Conservation (phyloP, 177 flowering plant genomes). For the Vitis hybrid region DNA sequence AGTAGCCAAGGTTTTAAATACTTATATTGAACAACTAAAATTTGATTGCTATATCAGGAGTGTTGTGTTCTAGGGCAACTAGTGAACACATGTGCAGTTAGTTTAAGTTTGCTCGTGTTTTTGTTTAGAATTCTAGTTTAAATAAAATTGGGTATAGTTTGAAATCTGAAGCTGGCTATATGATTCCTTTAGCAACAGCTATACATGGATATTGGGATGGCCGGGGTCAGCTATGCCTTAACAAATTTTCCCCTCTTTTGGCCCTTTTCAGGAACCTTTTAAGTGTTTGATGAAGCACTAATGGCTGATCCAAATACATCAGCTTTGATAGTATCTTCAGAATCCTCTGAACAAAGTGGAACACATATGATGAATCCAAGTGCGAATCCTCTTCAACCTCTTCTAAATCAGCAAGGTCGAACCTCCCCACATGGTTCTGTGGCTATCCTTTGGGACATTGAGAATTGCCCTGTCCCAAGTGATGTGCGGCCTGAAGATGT, state of each 20-base stretch:
- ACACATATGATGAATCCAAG: slow-evolving; percentile 26
- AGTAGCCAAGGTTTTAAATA: background rate
- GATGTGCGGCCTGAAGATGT: slow-evolving; percentile 98
- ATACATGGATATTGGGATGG: no score
- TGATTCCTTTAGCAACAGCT: no score
- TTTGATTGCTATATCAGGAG: background rate
- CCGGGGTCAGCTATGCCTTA: background rate
- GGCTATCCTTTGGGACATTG: slow-evolving; percentile 95
- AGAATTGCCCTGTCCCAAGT: slow-evolving; percentile 91
- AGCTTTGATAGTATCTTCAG: slow-evolving; percentile 28
- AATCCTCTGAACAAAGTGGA: slow-evolving; percentile 29
- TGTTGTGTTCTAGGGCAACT: background rate
- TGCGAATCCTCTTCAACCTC: slow-evolving; percentile 17
- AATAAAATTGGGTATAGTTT: no score
- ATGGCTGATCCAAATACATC: slow-evolving; percentile 43
- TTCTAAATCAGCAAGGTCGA: slow-evolving; percentile 32
- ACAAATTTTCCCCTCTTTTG: background rate
- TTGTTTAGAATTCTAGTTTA: no score
- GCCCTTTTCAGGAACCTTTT: slow-evolving; percentile 8
- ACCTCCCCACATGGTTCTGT: slow-evolving; percentile 54
- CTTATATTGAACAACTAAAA: background rate
- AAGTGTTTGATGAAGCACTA: slow-evolving; percentile 7
- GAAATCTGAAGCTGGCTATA: no score
- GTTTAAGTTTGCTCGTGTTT: no score
- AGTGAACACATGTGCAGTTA: no score